These are phyloP conservation scores for Camillea tinctor DNA, from an alignment of 2,329 filamentous ascomycete species.

Conservation along the genomic window DNA sequence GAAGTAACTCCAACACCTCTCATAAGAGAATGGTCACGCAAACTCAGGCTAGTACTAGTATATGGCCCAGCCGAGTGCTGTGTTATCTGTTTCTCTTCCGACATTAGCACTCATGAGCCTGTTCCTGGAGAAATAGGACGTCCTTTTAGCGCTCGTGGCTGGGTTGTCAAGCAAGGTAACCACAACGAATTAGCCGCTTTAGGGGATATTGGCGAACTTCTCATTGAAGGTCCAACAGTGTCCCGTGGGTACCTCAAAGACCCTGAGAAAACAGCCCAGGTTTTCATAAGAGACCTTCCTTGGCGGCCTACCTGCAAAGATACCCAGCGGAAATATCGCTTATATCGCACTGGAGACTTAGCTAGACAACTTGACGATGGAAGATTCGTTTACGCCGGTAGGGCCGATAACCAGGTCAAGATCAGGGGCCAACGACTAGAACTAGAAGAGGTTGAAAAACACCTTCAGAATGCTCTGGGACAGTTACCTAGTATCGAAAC, in stretches of 20 bases:
- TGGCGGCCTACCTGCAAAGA: background rate
- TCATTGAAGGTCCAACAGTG: conserved; percentile 6
- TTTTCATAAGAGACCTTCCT: background rate
- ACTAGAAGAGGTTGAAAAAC: conserved; percentile 4
- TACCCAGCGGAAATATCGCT: background rate
- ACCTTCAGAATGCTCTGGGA: background rate
- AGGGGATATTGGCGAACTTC: conserved; percentile 8
- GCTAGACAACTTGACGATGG: conserved; percentile 3
- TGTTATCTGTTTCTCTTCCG: background rate
- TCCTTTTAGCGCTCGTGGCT: conserved; percentile 2
- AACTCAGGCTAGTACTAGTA: background rate
- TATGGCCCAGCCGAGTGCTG: background rate
- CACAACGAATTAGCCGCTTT: conserved; percentile 1
- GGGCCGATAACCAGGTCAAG: conserved; percentile 7
- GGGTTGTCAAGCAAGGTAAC: conserved; percentile 7
- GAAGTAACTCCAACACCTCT: background rate
- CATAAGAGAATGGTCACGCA: background rate
- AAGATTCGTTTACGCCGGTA: background rate
- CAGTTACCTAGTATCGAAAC: background rate
- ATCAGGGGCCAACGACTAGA: conserved; percentile 5
- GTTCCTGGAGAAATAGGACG: background rate
- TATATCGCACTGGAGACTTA: conserved; percentile 9
- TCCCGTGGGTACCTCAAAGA: conserved; percentile 7
- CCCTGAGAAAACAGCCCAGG: conserved; percentile 2
- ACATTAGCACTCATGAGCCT: background rate